Evolutionary conservation across 768 basidiomycete species (phyloP), one percentile per base, ranked within the genome.

Genomic region (Amanita rubescens): DNA sequence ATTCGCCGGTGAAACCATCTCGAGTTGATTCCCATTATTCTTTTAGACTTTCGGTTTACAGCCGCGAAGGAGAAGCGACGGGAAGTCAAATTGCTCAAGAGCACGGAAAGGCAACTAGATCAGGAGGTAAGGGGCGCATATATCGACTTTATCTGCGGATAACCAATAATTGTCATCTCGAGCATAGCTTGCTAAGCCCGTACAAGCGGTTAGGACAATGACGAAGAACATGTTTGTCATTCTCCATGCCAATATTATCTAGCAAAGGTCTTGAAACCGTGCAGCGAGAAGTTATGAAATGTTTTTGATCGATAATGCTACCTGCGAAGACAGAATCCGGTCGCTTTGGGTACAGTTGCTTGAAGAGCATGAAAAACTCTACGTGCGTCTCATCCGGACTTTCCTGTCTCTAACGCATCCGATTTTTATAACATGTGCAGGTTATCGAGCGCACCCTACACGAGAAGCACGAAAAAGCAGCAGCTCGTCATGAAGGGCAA

Each of bases 251-350:
- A n/a, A n/a, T n/a, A n/a, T n/a, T n/a, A n/a, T n/a, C n/a, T n/a
- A n/a, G n/a, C n/a, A n/a, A n/a, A n/a, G n/a, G n/a, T n/a, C n/a
- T n/a, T n/a, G n/a, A n/a, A n/a, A n/a, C n/a, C n/a, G n/a, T n/a
- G n/a, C n/a, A n/a, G n/a, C n/a, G n/a, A n/a, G n/a, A n/a, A n/a
- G n/a, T n/a, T n/a, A n/a, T n/a, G 52, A 51, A 9, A 59, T 60
- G 2, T 64, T 62, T 44, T 49, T 58, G 32, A 54, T 56, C 22
- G 58, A 60, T 41, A 62, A 64, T 34, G 63, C 63, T 19, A 50
- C 58, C 19, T 58, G 55, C 41, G 63, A 61, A n/a, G n/a, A n/a
- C n/a, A n/a, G n/a, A n/a, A n/a, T n/a, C n/a, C n/a, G n/a, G n/a
- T n/a, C n/a, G n/a, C n/a, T n/a, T n/a, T n/a, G n/a, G n/a, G n/a